phyloP scores from a whole-genome alignment of 2,329 filamentous ascomycete species.

The Stagonosporopsis tanaceti region DNA sequence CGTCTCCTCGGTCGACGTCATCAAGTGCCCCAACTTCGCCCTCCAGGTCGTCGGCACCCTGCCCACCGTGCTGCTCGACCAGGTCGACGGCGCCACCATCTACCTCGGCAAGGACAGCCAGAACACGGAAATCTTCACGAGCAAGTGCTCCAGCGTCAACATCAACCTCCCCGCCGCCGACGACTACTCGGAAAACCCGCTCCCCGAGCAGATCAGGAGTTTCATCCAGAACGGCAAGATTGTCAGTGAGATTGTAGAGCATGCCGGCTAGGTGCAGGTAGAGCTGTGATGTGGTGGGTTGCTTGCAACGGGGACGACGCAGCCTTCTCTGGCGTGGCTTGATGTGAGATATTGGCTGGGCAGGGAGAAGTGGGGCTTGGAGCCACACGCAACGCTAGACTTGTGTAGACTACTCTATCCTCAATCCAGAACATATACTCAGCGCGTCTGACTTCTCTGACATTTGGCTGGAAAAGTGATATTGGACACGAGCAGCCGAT shows the following conservation, averaged over 20 bases:
- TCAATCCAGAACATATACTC: too few species aligned
- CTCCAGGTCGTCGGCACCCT: slow-evolving; percentile 88
- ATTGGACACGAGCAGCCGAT: too few species aligned
- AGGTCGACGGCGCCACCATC: slow-evolving; percentile 87
- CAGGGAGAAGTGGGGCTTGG: too few species aligned
- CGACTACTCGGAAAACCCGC: slow-evolving; percentile 85
- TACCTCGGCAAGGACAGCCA: slow-evolving; percentile 85
- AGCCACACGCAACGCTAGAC: too few species aligned
- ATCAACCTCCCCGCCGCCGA: slow-evolving; percentile 78
- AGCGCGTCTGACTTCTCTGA: too few species aligned
- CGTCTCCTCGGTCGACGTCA: slow-evolving; percentile 90
- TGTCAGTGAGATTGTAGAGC: slow-evolving; percentile 93
- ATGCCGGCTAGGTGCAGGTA: slow-evolving; percentile 70
- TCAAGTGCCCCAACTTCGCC: slow-evolving; percentile 94
- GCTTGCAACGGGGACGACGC: too few species aligned
- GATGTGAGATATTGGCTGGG: slow-evolving; percentile 3
- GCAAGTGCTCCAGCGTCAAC: slow-evolving; percentile 88
- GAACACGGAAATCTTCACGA: slow-evolving; percentile 83
- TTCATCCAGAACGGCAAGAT: slow-evolving; percentile 79
- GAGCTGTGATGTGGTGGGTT: not conserved
- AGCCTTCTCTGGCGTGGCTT: too few species aligned
- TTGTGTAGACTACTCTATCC: too few species aligned
- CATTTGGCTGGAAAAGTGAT: too few species aligned
- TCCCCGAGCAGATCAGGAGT: slow-evolving; percentile 90
- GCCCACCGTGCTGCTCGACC: slow-evolving; percentile 89